A percentile compares a stretch with the other conserved stretches of the same genome.
These are phyloP conservation scores for Candida sanyaensis DNA, from an alignment of 1,139 yeast species.

Conservation along the genomic window DNA sequence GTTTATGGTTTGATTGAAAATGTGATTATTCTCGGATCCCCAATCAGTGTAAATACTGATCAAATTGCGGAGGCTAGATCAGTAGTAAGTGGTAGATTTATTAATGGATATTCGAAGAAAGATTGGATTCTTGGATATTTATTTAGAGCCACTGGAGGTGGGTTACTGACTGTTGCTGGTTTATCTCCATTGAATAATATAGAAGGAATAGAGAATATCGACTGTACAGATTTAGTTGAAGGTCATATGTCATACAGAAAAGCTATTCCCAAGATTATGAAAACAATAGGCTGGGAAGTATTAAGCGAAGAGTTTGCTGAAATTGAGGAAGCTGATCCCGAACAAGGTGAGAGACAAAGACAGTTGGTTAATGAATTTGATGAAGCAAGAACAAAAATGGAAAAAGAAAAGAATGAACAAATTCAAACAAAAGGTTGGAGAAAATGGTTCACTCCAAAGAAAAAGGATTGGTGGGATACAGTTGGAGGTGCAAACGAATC, in stretches of 20 bases:
- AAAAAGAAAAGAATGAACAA: slow-evolving; percentile 33
- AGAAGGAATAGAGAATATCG: slow-evolving; percentile 76
- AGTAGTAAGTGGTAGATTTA: slow-evolving; percentile 86
- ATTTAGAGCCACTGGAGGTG: slow-evolving; percentile 95
- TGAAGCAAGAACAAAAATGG: slow-evolving; percentile 70
- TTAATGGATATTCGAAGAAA: slow-evolving; percentile 86
- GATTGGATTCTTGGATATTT: slow-evolving; percentile 97
- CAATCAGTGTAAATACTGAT: slow-evolving; percentile 76
- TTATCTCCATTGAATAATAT: slow-evolving; percentile 70
- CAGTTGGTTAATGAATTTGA: slow-evolving; percentile 82
- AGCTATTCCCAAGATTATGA: slow-evolving; percentile 81
- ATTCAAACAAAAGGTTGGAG: slow-evolving; percentile 51
- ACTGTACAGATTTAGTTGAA: slow-evolving; percentile 82
- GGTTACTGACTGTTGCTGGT: slow-evolving; percentile 88
- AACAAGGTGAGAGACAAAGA: slow-evolving; percentile 77
- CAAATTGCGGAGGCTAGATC: slow-evolving; percentile 80
- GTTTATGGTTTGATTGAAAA: slow-evolving; percentile 90
- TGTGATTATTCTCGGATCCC: slow-evolving; percentile 87
- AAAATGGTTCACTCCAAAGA: slow-evolving; percentile 72
- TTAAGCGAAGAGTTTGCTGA: slow-evolving; percentile 90
- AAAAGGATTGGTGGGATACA: slow-evolving; percentile 88
- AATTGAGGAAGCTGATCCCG: slow-evolving; percentile 95
- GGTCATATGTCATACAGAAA: slow-evolving; percentile 98
- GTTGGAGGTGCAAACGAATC: slow-evolving; percentile 41
- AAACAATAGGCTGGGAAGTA: slow-evolving; percentile 74